These are phyloP conservation scores for Suzukiozyma palmioleophila DNA, from an alignment of 1,139 yeast species.

Conservation along the genomic window DNA sequence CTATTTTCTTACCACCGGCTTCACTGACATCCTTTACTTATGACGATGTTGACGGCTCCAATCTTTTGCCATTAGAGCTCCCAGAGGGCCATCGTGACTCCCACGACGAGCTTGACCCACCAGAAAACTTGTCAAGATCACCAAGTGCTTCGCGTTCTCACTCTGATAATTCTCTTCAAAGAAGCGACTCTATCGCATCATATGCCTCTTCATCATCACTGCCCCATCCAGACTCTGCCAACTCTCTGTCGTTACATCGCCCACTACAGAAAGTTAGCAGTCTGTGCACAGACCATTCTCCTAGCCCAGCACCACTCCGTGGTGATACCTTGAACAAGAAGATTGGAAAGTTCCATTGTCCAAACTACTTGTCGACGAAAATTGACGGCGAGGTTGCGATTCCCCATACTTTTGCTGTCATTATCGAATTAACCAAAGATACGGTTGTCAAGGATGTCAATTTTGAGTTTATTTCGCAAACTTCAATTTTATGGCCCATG, in stretches of 20 bases:
- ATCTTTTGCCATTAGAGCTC: conserved; percentile 1
- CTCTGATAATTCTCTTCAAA: background rate
- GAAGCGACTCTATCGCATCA: background rate
- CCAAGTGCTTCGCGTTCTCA: background rate
- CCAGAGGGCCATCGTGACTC: conserved; percentile 7
- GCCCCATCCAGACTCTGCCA: background rate
- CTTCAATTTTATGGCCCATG: conserved; percentile 49
- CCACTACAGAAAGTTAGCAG: no score
- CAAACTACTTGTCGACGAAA: conserved; percentile 37
- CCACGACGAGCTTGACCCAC: background rate
- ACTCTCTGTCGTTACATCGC: background rate
- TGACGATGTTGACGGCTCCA: conserved; percentile 39
- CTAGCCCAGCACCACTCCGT: background rate
- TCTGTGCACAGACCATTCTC: background rate
- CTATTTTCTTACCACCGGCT: conserved; percentile 41
- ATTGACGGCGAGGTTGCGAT: conserved; percentile 41
- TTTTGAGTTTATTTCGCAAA: conserved; percentile 30
- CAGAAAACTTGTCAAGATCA: background rate
- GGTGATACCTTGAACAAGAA: conserved; percentile 10
- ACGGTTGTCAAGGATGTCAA: conserved; percentile 24
- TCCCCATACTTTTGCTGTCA: conserved; percentile 45
- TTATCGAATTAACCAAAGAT: conserved; percentile 37
- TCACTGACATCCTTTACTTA: conserved; percentile 41
- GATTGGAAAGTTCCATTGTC: conserved; percentile 25
- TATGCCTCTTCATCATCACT: background rate